Evolutionary conservation across 805 yeast species (phyloP).

Genomic region (Teunomyces aglyptinius): DNA sequence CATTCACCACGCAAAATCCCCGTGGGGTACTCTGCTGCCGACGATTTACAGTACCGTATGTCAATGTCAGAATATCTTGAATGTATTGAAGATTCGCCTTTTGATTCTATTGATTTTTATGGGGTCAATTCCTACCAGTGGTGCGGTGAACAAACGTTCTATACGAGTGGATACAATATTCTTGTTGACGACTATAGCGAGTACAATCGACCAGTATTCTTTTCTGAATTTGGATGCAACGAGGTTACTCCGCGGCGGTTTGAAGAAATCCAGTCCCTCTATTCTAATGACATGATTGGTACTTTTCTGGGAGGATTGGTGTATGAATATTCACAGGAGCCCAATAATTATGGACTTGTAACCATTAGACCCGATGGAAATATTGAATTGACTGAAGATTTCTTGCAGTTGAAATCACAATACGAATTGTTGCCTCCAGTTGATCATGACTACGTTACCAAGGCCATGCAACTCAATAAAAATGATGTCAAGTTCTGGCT

Average conservation of each 20-base stretch:
- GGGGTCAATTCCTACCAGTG: slow-evolving; percentile 83
- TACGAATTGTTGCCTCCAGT: slow-evolving; percentile 35
- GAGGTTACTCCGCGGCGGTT: slow-evolving; percentile 74
- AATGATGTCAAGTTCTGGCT: slow-evolving; percentile 19
- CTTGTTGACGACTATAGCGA: slow-evolving; percentile 68
- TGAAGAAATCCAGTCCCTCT: slow-evolving; percentile 71
- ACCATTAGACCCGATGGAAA: slow-evolving; percentile 43
- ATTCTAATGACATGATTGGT: slow-evolving; percentile 67
- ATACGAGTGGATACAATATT: slow-evolving; percentile 65
- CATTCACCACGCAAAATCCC: slow-evolving; percentile 71
- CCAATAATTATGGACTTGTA: slow-evolving; percentile 77
- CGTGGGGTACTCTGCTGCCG: slow-evolving; percentile 96
- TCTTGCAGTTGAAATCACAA: slow-evolving; percentile 41
- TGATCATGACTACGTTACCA: slow-evolving; percentile 19
- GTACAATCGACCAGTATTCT: slow-evolving; percentile 74
- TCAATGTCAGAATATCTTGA: slow-evolving; percentile 78
- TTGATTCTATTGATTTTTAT: slow-evolving; percentile 70
- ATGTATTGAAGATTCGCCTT: slow-evolving; percentile 55
- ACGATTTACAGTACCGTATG: slow-evolving; percentile 73
- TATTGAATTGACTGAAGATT: slow-evolving; percentile 44
- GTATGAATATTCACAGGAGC: slow-evolving; percentile 77
- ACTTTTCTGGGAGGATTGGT: slow-evolving; percentile 85
- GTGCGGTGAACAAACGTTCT: slow-evolving; percentile 84
- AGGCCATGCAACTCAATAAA: slow-evolving; percentile 24
- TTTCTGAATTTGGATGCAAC: slow-evolving; percentile 92